Percentiles rank a stretch among this genome's conserved stretches.
Conservation (phyloP, 768 basidiomycete genomes). For the Phylloporus scabripes region DNA sequence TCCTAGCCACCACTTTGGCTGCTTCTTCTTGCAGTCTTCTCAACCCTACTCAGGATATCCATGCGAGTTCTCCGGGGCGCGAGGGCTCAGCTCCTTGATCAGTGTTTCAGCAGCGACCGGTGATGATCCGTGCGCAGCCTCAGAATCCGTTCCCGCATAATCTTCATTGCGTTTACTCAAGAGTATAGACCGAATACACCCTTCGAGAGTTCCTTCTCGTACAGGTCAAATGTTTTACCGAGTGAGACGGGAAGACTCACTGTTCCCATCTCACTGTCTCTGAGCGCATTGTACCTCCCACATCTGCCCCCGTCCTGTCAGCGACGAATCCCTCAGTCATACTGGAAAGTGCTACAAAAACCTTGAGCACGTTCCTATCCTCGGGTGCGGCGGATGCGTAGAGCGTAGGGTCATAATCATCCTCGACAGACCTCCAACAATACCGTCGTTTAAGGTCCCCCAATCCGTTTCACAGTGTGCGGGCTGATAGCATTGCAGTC, state of each 20-base stretch:
- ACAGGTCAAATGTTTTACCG: neutral
- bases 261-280: conserved; percentile 16
- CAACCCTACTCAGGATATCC: conserved; percentile 38
- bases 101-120: conserved; percentile 58
- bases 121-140: conserved; percentile 51
- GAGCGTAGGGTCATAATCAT: conserved; percentile 46
- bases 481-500: conserved; percentile 60
- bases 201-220: conserved; percentile 48
- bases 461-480: conserved; percentile 44
- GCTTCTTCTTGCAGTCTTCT: conserved; percentile 31
- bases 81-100: conserved; percentile 43
- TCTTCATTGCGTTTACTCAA: conserved; percentile 30
- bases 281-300: conserved; percentile 47
- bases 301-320: conserved; percentile 35
- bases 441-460: no score
- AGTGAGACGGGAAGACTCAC: conserved; percentile 21
- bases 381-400: conserved; percentile 43
- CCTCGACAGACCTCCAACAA: conserved; percentile 53
- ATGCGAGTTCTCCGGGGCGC: conserved; percentile 40
- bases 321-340: conserved; percentile 43
- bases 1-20: neutral
- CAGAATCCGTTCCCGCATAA: no score
- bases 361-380: conserved; percentile 19
- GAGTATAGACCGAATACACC: conserved; percentile 44
- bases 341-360: conserved; percentile 37